These are phyloP conservation scores for Suhomyces panamericanus DNA, from an alignment of 1,139 yeast genomes.

Conservation along the genomic window DNA sequence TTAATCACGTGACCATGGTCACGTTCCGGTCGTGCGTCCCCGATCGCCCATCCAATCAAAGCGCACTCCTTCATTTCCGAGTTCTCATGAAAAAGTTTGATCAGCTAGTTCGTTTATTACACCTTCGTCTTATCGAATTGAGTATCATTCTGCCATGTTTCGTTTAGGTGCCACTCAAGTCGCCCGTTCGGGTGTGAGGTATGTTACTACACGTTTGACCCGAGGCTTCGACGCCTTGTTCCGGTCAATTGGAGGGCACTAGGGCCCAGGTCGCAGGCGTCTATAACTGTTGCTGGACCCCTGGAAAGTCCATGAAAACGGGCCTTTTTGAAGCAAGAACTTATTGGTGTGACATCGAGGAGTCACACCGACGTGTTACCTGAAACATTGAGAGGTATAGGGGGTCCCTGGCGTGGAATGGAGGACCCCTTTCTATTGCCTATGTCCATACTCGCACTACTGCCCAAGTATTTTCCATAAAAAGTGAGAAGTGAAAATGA, in stretches of 20 bases:
- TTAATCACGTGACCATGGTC: conserved; percentile 1
- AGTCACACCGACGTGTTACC: too few species aligned
- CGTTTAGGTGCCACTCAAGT: conserved; percentile 64
- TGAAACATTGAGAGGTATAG: too few species aligned
- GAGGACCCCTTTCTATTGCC: too few species aligned
- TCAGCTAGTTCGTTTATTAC: conserved; percentile 8
- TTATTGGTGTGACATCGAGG: too few species aligned
- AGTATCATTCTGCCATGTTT: conserved; percentile 45
- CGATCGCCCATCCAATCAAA: conserved; percentile 16
- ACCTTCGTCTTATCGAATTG: conserved; percentile 13
- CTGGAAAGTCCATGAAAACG: background rate
- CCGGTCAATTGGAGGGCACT: conserved; percentile 1
- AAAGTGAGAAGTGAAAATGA: too few species aligned
- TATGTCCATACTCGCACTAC: too few species aligned
- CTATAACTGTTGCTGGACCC: background rate
- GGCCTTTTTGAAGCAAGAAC: background rate
- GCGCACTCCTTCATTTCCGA: conserved; percentile 11
- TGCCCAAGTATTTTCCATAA: too few species aligned
- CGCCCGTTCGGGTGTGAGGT: conserved; percentile 64
- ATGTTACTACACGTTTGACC: conserved; percentile 28
- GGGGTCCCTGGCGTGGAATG: too few species aligned
- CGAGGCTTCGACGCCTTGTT: background rate
- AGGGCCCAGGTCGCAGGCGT: background rate
- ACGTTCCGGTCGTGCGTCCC: conserved; percentile 4
- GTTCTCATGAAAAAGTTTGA: conserved; percentile 15